A percentile compares a stretch with the other conserved stretches of the same genome.
Evolutionary conservation across 1,284 basidiomycete genomes (phyloP).

Genomic region (Irpex lacteus): DNA sequence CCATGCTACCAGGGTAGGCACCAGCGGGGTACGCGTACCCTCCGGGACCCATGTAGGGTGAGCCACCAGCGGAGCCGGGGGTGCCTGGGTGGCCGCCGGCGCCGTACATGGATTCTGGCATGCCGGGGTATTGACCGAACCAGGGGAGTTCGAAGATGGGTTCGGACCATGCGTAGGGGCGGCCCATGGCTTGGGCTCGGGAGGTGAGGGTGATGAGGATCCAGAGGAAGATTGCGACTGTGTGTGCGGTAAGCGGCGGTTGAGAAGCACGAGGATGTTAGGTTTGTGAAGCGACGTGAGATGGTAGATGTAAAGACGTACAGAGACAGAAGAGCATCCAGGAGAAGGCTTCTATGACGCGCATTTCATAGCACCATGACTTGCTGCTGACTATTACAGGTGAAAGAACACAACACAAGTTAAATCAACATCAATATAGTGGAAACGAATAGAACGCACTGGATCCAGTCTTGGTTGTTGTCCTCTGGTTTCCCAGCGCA

Average conservation of each 20-base stretch:
- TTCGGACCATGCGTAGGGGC: conserved; percentile 44
- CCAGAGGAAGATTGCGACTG: conserved; percentile 41
- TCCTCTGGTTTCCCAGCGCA: conserved; percentile 40
- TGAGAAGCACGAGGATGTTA: not conserved
- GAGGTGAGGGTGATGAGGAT: conserved; percentile 41
- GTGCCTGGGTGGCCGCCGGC: not conserved
- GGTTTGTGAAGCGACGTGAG: not conserved
- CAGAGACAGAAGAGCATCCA: conserved; percentile 69
- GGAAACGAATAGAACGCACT: conserved; percentile 39
- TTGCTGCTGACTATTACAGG: conserved; percentile 45
- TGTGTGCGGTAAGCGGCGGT: conserved; percentile 12
- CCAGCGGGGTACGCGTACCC: conserved; percentile 25
- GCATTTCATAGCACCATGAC: conserved; percentile 74
- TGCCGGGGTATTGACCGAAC: conserved; percentile 49
- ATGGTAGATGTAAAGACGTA: conserved; percentile 35
- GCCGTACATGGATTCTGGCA: conserved; percentile 24
- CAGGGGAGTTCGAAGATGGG: conserved; percentile 50
- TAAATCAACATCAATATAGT: not conserved
- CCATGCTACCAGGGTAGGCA: not conserved
- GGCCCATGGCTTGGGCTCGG: conserved; percentile 41
- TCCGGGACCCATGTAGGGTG: conserved; percentile 4
- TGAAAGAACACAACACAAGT: not conserved
- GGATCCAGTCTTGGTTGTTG: conserved; percentile 50
- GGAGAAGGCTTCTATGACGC: conserved; percentile 72
- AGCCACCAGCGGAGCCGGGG: not conserved